Evolutionary conservation across 176 grass and related monocot genomes (phyloP).

Genomic region (bread wheat (Triticum aestivum)): DNA sequence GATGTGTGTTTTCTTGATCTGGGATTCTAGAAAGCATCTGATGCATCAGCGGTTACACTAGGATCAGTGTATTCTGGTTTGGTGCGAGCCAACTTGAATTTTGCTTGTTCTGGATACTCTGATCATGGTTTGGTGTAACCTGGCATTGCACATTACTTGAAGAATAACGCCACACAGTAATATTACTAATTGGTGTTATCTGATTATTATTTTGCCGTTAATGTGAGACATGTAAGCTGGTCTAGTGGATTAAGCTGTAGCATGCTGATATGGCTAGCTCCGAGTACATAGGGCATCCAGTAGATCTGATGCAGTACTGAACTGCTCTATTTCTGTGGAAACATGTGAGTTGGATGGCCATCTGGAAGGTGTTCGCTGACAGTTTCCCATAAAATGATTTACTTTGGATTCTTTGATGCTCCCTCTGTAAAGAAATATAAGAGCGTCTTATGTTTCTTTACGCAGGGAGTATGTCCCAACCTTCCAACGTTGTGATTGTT

Average conservation of each 20-base stretch:
- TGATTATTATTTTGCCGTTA: neutral
- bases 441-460: too few species aligned
- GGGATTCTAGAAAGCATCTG: neutral
- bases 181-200: neutral
- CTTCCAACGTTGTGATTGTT: neutral
- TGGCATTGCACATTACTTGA: neutral
- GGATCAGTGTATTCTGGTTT: neutral
- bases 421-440: too few species aligned
- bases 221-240: neutral
- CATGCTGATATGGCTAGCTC: neutral
- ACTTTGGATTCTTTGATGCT: neutral
- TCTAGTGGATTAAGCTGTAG: neutral
- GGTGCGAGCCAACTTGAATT: neutral
- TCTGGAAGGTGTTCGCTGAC: neutral
- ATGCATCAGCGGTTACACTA: neutral
- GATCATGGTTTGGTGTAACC: neutral
- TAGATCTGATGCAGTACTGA: neutral
- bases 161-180: neutral
- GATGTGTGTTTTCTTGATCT: slow-evolving; percentile 8
- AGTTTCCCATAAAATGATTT: neutral
- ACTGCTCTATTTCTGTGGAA: neutral
- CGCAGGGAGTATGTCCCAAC: neutral
- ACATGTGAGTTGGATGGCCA: neutral
- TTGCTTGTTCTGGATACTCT: neutral
- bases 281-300: neutral